Evolutionary conservation across 306 rosid species (phyloP), one percentile per base, ranked within the genome.

Genomic region (Biancaea sappan): DNA sequence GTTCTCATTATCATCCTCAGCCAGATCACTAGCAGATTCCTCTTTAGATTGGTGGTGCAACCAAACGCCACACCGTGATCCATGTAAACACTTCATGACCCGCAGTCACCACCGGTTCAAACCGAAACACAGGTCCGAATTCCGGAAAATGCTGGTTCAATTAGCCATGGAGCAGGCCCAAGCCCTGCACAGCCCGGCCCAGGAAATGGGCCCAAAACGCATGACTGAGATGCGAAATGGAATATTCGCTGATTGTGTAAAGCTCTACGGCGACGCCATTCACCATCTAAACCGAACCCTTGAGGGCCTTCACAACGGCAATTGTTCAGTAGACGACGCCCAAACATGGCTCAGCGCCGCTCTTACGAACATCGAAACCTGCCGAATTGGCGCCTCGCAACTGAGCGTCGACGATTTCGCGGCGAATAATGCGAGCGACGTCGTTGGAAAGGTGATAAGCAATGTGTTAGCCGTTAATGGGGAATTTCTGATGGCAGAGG

Each of bases 281-380:
- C 58, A 43, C 59, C 93, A 91, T 44, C 87, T 93, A 3, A 88
- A 91, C 79, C 85, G 84, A 3, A 93, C 97, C 26, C 82, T 89
- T 2, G 14, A 68, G 1, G 84, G 86, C 41, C 72, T 89, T 4
- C 50, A 31, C 22, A 8, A 24, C 35, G 13, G 34, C 26, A 3
- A 8, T 15, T 26, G 24, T 0, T 47, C 97, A 5, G 38, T 80
- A 1, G 88, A 84, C 12, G 98, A 93, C 18, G 91, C 91, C 0
- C 98, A 93, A 54, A 91, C 97, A 1, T 93, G 98, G 98, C 91
- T 93, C 0, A 91, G 97, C 80, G 80, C 98, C 0, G 88, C 98
- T 19, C 86, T 87, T 8, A 93, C 98, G 2, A 86, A 86, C 88
- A 75, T 91, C 3, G 80, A 82, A 22, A 85, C 89, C 0, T 93